phyloP scores from a whole-genome alignment of 495 filamentous ascomycete genomes.

The Daldinia concentrica region DNA sequence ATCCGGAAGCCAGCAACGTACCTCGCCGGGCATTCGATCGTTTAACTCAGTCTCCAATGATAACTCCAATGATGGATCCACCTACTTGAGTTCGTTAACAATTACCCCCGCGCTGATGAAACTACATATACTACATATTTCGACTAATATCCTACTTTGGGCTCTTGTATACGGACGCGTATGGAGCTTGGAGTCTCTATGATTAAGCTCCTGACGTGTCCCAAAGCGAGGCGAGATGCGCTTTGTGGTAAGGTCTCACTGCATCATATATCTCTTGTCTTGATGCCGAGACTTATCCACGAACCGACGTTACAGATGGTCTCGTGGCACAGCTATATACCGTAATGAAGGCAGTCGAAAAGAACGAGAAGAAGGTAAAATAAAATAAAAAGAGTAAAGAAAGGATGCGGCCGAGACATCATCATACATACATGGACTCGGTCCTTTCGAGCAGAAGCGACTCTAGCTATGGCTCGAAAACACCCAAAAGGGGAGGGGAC shows the following conservation, averaged over 20 bases:
- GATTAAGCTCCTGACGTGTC: conserved; percentile 43
- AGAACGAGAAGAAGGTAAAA: conserved; percentile 7
- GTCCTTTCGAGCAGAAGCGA: conserved; percentile 38
- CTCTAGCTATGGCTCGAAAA: conserved; percentile 27
- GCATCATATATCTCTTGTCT: conserved; percentile 39
- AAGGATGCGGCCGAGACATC: conserved; percentile 43
- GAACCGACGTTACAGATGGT: conserved; percentile 38
- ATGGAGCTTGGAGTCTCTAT: conserved; percentile 16
- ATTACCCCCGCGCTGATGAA: conserved; percentile 13
- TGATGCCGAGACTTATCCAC: conserved; percentile 42
- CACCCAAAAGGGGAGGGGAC: conserved; percentile 39
- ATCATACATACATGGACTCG: conserved; percentile 44
- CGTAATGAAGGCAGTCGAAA: conserved; percentile 25
- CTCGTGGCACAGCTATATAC: conserved; percentile 41
- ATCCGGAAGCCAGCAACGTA: conserved; percentile 2
- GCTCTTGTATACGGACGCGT: conserved; percentile 12
- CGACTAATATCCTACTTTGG: conserved; percentile 15
- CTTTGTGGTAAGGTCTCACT: conserved; percentile 41
- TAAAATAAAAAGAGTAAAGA: conserved; percentile 8
- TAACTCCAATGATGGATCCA: neutral
- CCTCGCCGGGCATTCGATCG: neutral
- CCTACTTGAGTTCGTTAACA: conserved; percentile 11
- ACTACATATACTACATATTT: neutral
- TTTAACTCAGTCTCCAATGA: too few species aligned
- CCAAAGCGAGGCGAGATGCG: conserved; percentile 39